phyloP scores from a whole-genome alignment of 2,329 filamentous ascomycete genomes.

The Sarocladiaceae sp. region DNA sequence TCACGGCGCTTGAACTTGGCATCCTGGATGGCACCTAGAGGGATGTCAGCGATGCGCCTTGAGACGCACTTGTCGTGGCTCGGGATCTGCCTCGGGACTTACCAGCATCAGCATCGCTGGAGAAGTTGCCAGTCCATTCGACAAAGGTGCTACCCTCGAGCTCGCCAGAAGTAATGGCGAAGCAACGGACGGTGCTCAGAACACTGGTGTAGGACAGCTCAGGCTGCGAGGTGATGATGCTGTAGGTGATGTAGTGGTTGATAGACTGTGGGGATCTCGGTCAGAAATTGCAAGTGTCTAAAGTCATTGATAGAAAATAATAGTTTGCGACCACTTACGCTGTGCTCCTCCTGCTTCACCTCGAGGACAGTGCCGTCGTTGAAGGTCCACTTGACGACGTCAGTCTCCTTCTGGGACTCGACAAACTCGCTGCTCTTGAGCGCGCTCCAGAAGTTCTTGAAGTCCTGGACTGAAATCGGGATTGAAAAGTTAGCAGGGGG shows the following conservation, averaged over 20 bases:
- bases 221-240: conserved; percentile 60
- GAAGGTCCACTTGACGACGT: conserved; percentile 65
- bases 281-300: not conserved
- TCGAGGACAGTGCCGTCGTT: conserved; percentile 62
- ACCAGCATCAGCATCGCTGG: conserved; percentile 14
- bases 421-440: conserved; percentile 56
- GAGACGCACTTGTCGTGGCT: not conserved
- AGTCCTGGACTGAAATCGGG: conserved; percentile 44
- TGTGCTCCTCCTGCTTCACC: conserved; percentile 72
- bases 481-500: not conserved
- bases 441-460: conserved; percentile 60
- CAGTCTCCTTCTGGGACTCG: conserved; percentile 55
- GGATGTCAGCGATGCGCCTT: not conserved
- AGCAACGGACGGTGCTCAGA: conserved; percentile 60
- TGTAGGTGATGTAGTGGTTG: conserved; percentile 71
- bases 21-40: conserved; percentile 61
- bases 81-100: conserved; percentile 11
- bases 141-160: conserved; percentile 60
- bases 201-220: conserved; percentile 60
- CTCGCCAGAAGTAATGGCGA: conserved; percentile 59
- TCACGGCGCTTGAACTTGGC: conserved; percentile 72
- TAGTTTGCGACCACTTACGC: too few relatives aligned
- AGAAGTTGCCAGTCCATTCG: conserved; percentile 64
- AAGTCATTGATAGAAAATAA: too few relatives aligned
- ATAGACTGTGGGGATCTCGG: too few relatives aligned